Conservation (phyloP, 805 yeast genomes). For the Ogataea parapolymorpha region DNA sequence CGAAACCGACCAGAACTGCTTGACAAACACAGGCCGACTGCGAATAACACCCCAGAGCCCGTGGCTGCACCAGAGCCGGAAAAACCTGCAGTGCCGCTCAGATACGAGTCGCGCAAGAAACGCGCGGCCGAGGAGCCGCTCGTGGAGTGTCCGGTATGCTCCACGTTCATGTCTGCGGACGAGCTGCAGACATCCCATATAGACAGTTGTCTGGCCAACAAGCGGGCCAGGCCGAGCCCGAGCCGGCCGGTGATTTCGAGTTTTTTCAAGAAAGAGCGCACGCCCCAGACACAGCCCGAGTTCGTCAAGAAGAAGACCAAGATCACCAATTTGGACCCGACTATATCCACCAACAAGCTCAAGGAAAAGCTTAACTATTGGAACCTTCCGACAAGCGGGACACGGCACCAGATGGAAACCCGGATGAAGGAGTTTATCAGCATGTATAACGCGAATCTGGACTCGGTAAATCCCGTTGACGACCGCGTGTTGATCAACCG, state of each 20-base stretch:
- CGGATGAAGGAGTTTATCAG: slow-evolving; percentile 76
- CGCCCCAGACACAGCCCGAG: slow-evolving; percentile 26
- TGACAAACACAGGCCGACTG: slow-evolving; percentile 20
- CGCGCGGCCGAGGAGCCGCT: slow-evolving; percentile 25
- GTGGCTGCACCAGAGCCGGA: slow-evolving; percentile 21
- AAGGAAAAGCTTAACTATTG: slow-evolving; percentile 54
- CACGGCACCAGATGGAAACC: slow-evolving; percentile 58
- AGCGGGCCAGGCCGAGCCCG: slow-evolving; percentile 13
- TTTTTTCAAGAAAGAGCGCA: slow-evolving; percentile 12
- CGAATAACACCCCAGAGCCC: slow-evolving; percentile 6
- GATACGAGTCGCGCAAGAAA: slow-evolving; percentile 16
- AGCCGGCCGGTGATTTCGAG: slow-evolving; percentile 14
- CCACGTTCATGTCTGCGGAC: slow-evolving; percentile 48
- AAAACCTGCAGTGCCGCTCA: slow-evolving; percentile 18
- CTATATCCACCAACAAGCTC: slow-evolving; percentile 54
- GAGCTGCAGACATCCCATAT: slow-evolving; percentile 59
- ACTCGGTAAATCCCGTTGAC: slow-evolving; percentile 61
- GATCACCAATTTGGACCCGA: slow-evolving; percentile 63
- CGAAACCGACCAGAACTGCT: slow-evolving; percentile 40
- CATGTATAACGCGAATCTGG: slow-evolving; percentile 78
- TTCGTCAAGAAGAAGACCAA: slow-evolving; percentile 26
- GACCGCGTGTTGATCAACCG: slow-evolving; percentile 52
- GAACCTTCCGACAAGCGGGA: slow-evolving; percentile 60
- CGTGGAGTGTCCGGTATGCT: slow-evolving; percentile 71
- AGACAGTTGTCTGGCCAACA: slow-evolving; percentile 50